Percentiles rank a stretch among this genome's conserved stretches.
Conservation (phyloP, 352 stramenopile genomes). For the Phytophthora capsici region DNA sequence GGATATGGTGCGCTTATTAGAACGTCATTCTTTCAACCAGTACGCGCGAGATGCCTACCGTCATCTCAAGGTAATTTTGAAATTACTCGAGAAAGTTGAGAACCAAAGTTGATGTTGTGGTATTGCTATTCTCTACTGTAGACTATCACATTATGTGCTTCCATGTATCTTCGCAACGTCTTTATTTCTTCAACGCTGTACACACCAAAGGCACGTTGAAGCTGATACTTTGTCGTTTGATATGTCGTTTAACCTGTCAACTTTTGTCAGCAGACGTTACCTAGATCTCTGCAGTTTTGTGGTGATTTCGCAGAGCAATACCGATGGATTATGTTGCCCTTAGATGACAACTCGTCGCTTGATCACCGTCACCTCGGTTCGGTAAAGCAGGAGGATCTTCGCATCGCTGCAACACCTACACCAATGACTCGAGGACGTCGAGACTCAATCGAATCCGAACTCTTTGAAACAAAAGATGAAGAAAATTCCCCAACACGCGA, state of each 20-base stretch:
- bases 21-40: constrained; percentile 74
- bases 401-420: constrained; percentile 23
- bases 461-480: background rate
- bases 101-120: background rate
- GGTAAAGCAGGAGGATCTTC: constrained; percentile 32
- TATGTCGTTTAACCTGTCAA: background rate
- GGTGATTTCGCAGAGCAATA: constrained; percentile 34
- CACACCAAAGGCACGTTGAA: constrained; percentile 44
- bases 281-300: constrained; percentile 42
- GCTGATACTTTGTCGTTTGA: background rate
- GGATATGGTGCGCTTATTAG: constrained; percentile 67
- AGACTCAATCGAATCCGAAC: constrained; percentile 16
- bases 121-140: constrained; percentile 8
- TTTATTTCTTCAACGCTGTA: constrained; percentile 63
- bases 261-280: constrained; percentile 45
- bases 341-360: constrained; percentile 6
- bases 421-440: background rate
- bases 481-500: constrained; percentile 1
- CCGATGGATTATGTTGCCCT: constrained; percentile 40
- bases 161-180: constrained; percentile 73
- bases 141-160: constrained; percentile 67
- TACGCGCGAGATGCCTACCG: constrained; percentile 67
- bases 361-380: constrained; percentile 5
- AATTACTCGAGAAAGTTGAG: background rate
- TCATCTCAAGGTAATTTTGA: constrained; percentile 59